Percentiles rank a stretch among this genome's conserved stretches.
Conservation (phyloP, 768 basidiomycete species). For the Calocera cornea region DNA sequence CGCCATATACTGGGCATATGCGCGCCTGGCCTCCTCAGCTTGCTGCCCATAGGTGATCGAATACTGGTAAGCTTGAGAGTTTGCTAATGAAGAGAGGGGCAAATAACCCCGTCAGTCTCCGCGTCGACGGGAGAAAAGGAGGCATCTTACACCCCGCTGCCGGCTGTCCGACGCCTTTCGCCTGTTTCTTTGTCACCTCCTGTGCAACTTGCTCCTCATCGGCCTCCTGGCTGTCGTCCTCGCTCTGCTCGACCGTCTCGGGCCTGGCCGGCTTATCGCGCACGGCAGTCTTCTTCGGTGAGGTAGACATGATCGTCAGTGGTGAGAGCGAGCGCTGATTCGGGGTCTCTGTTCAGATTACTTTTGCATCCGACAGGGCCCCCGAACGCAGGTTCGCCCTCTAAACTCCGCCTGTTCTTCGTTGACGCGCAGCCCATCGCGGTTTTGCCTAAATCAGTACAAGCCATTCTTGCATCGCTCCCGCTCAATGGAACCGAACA, state of each 20-base stretch:
- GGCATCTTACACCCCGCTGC: neutral
- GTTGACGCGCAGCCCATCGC: neutral
- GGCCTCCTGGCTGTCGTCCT: neutral
- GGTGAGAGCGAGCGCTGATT: neutral
- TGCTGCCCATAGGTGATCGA: constrained; percentile 1
- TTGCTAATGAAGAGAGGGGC: neutral
- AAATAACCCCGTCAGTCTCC: constrained; percentile 6
- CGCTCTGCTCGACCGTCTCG: neutral
- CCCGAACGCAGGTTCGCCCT: neutral
- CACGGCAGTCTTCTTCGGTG: neutral
- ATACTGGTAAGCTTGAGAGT: neutral
- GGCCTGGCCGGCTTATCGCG: neutral
- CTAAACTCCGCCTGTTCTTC: constrained; percentile 2
- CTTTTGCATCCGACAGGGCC: neutral
- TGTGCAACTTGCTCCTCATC: neutral
- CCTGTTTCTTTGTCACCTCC: neutral
- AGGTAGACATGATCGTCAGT: neutral
- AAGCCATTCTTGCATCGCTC: neutral
- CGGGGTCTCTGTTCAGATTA: neutral
- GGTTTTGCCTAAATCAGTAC: neutral
- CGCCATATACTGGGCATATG: neutral
- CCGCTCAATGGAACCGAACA: neutral
- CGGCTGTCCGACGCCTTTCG: neutral
- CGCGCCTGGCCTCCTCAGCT: neutral
- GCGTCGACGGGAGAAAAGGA: constrained; percentile 6